Base-by-base conservation (phyloP, 2,329 filamentous ascomycete species). In the Aspergillus sp. region DNA sequence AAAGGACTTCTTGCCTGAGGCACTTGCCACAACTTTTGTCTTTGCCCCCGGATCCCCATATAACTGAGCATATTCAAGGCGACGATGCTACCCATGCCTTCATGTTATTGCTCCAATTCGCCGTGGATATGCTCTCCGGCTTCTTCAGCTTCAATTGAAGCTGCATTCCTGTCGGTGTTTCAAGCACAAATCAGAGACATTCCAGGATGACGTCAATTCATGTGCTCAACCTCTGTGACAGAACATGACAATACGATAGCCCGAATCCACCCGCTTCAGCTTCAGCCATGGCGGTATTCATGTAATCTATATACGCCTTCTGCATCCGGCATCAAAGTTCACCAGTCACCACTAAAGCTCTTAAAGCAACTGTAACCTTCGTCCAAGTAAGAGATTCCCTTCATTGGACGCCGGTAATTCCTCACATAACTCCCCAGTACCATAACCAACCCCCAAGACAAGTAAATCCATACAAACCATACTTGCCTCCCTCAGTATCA, bases 1-100 rank as follows among this genome's bases (percentile, higher is more conserved):
- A 74, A 74, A 67, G 72, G 72, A 62, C 19, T 19, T 17, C 24
- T 31, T 55, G 59, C 52, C 48, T 58, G 12, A 60, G 55, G 55
- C 58, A 44, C 24, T 55, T 23, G 47, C 58, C 57, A 61, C 52
- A 14, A 23, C 41, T 45, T 35, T 27, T 12, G 23, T 45, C 6
- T 24, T 31, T 47, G 39, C 41, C 37, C 41, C 40, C 40, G 21
- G 45, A n/a, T 27, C 39, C 43, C 33, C 39, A 52, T 39, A 44
- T 8, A 44, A 24, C 27, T 53, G 21, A 12, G 9, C 6, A 31
- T 24, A 8, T 31, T 14, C 14, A 37, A 23, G 23, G 19, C 44
- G 23, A 31, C 9, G 15, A 27, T 31, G 44, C 23, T 15, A 14
- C 31, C 44, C 44, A 9, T 15, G 24, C 24, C 23, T 46, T 31